Evolutionary conservation across 2,329 filamentous ascomycete species (phyloP).

Genomic region (Cercospora canescens): DNA sequence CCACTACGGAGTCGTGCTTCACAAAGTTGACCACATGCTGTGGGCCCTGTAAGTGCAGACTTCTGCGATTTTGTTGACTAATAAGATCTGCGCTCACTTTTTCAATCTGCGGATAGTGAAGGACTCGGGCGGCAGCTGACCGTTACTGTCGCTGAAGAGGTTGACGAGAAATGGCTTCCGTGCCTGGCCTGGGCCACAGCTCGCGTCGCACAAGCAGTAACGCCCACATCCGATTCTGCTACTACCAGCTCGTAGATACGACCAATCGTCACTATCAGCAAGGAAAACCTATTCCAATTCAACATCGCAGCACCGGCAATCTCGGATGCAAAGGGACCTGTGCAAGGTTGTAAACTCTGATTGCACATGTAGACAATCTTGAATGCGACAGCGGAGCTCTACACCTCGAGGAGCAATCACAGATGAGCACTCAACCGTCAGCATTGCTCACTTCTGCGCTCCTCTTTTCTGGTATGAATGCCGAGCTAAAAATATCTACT

Average conservation of each 20-base stretch:
- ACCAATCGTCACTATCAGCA: too few relatives aligned
- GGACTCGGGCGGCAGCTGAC: slow-evolving; percentile 13
- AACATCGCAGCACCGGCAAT: not conserved
- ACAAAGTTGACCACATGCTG: slow-evolving; percentile 10
- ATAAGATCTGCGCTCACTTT: not conserved
- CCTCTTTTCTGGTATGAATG: not conserved
- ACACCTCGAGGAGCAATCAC: not conserved
- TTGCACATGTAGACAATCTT: too few relatives aligned
- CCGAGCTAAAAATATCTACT: not conserved
- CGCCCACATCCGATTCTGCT: slow-evolving; percentile 6
- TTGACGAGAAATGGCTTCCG: slow-evolving; percentile 12
- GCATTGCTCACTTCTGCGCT: not conserved
- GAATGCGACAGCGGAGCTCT: not conserved
- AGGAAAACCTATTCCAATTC: not conserved
- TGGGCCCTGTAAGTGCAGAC: slow-evolving; percentile 10
- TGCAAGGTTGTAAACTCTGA: not conserved
- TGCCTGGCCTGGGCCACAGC: slow-evolving; percentile 15
- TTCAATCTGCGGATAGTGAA: not conserved
- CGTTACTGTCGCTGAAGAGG: slow-evolving; percentile 9
- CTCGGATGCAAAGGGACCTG: not conserved
- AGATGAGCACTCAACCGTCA: not conserved
- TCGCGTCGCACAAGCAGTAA: slow-evolving; percentile 5
- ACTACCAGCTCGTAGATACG: not conserved
- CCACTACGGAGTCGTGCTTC: slow-evolving; percentile 23
- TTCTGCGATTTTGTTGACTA: not conserved